A percentile compares a stretch with the other conserved stretches of the same genome.
phyloP scores from a whole-genome alignment of 2,329 filamentous ascomycete species.

The Exserohilum turcica region DNA sequence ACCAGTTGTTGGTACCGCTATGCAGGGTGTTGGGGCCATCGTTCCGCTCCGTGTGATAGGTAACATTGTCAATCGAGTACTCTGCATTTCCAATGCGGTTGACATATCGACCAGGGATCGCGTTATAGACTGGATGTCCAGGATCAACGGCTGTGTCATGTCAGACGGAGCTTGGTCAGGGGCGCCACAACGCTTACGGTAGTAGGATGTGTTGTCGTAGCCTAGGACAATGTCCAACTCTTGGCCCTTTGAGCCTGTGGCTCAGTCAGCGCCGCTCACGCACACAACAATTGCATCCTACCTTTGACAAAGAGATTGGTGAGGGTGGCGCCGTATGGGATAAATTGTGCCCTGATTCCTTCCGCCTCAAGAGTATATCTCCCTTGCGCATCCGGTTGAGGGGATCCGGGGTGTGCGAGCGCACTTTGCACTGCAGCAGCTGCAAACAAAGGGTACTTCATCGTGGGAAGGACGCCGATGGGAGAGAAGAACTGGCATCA shows the following conservation, averaged over 20 bases:
- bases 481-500: conserved; percentile 8
- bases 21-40: conserved; percentile 44
- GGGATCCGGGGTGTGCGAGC: conserved; percentile 16
- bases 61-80: conserved; percentile 36
- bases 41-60: conserved; percentile 36
- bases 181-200: conserved; percentile 30
- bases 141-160: conserved; percentile 38
- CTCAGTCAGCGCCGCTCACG: conserved; percentile 9
- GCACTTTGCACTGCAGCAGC: conserved; percentile 20
- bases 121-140: conserved; percentile 44
- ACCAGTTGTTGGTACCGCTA: conserved; percentile 45
- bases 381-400: conserved; percentile 32
- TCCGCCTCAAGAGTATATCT: conserved; percentile 39
- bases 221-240: conserved; percentile 41
- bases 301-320: conserved; percentile 44
- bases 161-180: conserved; percentile 10
- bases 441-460: conserved; percentile 33
- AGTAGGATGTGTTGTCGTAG: conserved; percentile 44
- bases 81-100: conserved; percentile 44
- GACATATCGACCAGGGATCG: conserved; percentile 41
- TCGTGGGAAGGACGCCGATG: conserved; percentile 9
- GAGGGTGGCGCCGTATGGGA: conserved; percentile 42
- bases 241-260: conserved; percentile 36
- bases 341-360: conserved; percentile 44
- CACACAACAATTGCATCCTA: neutral